Conservation (phyloP, 2,329 filamentous ascomycete species). For the Paradendryphiella salina region DNA sequence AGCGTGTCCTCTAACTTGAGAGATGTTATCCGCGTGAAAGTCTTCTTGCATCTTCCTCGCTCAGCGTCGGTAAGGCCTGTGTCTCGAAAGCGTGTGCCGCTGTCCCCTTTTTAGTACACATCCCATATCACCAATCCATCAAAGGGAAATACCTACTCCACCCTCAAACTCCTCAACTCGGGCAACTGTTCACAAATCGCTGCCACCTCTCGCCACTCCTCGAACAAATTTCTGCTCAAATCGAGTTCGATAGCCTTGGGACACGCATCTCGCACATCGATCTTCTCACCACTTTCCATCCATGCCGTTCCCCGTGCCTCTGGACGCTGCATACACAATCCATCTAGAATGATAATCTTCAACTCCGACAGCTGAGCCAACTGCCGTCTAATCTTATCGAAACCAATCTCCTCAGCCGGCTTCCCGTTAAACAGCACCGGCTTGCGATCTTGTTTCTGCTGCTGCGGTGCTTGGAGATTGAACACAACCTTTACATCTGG, state of each 20-base stretch:
- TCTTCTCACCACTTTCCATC: slow-evolving; percentile 28
- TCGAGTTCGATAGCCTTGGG: slow-evolving; percentile 73
- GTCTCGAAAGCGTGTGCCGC: slow-evolving; percentile 71
- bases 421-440: slow-evolving; percentile 77
- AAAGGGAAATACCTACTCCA: slow-evolving; percentile 62
- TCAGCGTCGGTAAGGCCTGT: slow-evolving; percentile 32
- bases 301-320: slow-evolving; percentile 29
- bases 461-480: slow-evolving; percentile 23
- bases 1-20: slow-evolving; percentile 57
- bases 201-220: slow-evolving; percentile 66
- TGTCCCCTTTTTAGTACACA: slow-evolving; percentile 40
- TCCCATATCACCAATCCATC: not conserved
- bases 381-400: slow-evolving; percentile 84
- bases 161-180: slow-evolving; percentile 66
- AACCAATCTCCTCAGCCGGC: slow-evolving; percentile 89
- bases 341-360: slow-evolving; percentile 80
- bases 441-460: slow-evolving; percentile 33
- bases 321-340: slow-evolving; percentile 61
- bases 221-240: slow-evolving; percentile 81
- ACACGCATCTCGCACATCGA: slow-evolving; percentile 60
- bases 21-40: slow-evolving; percentile 48
- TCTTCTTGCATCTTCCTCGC: slow-evolving; percentile 24
- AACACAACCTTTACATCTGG: slow-evolving; percentile 39
- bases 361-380: slow-evolving; percentile 78
- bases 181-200: slow-evolving; percentile 71